phyloP scores from a whole-genome alignment of 208 protist species.

The Trypanosoma platydactyli region DNA sequence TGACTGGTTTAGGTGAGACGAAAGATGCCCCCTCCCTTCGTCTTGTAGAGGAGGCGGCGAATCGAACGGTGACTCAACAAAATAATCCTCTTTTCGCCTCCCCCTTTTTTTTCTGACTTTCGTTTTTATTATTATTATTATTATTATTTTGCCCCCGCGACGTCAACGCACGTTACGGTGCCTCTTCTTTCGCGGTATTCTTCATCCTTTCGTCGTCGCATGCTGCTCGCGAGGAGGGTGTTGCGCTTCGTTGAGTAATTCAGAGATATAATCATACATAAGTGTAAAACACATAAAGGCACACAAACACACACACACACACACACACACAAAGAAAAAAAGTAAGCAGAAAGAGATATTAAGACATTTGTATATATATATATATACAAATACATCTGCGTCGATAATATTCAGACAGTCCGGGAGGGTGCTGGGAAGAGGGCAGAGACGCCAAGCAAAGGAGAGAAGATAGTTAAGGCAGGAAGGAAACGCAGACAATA shows the following conservation, averaged over 20 bases:
- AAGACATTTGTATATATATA: constrained; percentile 39
- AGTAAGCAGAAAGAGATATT: constrained; percentile 15
- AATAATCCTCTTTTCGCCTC: constrained; percentile 7
- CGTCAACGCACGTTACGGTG: background rate
- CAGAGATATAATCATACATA: background rate
- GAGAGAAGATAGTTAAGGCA: background rate
- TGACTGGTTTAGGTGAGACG: background rate
- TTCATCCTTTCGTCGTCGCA: background rate
- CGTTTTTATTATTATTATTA: background rate
- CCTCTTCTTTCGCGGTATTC: background rate
- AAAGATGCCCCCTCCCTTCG: background rate
- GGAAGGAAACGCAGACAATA: background rate
- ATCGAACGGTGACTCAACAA: constrained; percentile 10
- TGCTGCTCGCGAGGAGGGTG: background rate
- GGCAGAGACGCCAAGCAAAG: background rate
- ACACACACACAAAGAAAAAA: background rate
- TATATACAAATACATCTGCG: constrained; percentile 7
- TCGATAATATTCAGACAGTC: background rate
- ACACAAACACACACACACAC: background rate
- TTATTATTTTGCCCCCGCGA: background rate
- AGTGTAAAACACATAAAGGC: background rate
- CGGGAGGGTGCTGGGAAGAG: background rate
- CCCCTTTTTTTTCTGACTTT: background rate
- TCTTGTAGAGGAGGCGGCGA: background rate
- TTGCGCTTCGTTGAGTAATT: background rate